Evolutionary conservation across 345 rosid species (phyloP).

Genomic region (Bruguiera sexangula): DNA sequence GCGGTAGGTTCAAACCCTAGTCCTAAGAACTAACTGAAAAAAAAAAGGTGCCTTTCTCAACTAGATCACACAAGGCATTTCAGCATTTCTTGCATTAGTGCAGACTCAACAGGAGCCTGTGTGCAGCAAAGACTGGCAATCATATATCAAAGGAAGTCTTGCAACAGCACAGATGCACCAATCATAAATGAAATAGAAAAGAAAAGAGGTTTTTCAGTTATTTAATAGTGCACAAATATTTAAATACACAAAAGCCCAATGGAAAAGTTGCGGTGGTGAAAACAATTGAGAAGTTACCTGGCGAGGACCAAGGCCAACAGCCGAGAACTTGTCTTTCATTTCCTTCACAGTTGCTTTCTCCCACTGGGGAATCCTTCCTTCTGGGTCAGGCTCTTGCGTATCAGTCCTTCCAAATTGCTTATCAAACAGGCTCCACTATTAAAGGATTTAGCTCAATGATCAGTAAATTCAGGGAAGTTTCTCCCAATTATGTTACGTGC

Average conservation of each 20-base stretch:
- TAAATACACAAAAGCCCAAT: neutral
- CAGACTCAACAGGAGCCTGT: too few species aligned
- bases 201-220: too few species aligned
- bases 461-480: neutral
- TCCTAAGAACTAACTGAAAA: too few species aligned
- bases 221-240: too few species aligned
- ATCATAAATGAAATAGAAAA: too few species aligned
- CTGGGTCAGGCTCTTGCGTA: constrained; percentile 68
- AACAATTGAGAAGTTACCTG: constrained; percentile 49
- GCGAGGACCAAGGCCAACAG: constrained; percentile 86
- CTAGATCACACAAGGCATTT: too few species aligned
- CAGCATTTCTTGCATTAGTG: too few species aligned
- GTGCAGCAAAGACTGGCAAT: too few species aligned
- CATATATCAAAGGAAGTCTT: too few species aligned
- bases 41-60: neutral
- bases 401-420: constrained; percentile 79
- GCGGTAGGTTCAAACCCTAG: too few species aligned
- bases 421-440: constrained; percentile 89
- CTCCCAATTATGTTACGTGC: neutral
- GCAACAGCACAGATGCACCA: too few species aligned
- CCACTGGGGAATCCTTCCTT: constrained; percentile 82
- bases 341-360: constrained; percentile 72
- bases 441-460: neutral
- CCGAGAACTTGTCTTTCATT: constrained; percentile 83
- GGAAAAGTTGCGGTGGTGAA: neutral